Conservation (phyloP, 768 basidiomycete species). For the Lactifluus rugatus region DNA sequence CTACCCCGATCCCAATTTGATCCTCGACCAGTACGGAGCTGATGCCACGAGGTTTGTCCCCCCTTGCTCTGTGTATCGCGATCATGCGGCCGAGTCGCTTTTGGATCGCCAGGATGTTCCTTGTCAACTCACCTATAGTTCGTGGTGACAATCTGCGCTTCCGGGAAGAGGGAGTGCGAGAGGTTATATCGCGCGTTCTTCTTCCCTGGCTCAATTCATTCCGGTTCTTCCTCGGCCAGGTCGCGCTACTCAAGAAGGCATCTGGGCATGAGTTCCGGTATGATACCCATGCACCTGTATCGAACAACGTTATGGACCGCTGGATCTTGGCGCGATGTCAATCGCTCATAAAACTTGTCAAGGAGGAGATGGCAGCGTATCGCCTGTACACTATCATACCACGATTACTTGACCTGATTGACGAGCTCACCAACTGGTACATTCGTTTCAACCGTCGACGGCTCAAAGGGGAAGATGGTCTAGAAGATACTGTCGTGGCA, state of each 20-base stretch:
- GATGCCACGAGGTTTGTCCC: slow-evolving; percentile 74
- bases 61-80: neutral
- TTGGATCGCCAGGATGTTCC: slow-evolving; percentile 63
- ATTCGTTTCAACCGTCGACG: slow-evolving; percentile 97
- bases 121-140: slow-evolving; percentile 98
- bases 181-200: slow-evolving; percentile 92
- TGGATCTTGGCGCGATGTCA: slow-evolving; percentile 99
- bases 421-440: slow-evolving; percentile 99
- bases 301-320: slow-evolving; percentile 93
- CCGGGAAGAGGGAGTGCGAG: slow-evolving; percentile 95
- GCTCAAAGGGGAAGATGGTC: slow-evolving; percentile 89
- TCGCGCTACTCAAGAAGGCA: slow-evolving; percentile 74
- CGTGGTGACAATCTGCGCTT: slow-evolving; percentile 96
- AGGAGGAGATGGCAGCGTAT: slow-evolving; percentile 94
- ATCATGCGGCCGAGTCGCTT: neutral
- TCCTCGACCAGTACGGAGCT: slow-evolving; percentile 88
- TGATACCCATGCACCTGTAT: slow-evolving; percentile 73
- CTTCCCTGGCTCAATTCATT: slow-evolving; percentile 98
- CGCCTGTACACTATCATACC: slow-evolving; percentile 96
- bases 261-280: slow-evolving; percentile 73
- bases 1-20: slow-evolving; percentile 89
- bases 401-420: slow-evolving; percentile 82
- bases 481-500: slow-evolving; percentile 77
- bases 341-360: slow-evolving; percentile 85
- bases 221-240: slow-evolving; percentile 98